These are phyloP conservation scores for Saccharomycopsis sp. DNA, from an alignment of 805 yeast genomes.

Conservation along the genomic window DNA sequence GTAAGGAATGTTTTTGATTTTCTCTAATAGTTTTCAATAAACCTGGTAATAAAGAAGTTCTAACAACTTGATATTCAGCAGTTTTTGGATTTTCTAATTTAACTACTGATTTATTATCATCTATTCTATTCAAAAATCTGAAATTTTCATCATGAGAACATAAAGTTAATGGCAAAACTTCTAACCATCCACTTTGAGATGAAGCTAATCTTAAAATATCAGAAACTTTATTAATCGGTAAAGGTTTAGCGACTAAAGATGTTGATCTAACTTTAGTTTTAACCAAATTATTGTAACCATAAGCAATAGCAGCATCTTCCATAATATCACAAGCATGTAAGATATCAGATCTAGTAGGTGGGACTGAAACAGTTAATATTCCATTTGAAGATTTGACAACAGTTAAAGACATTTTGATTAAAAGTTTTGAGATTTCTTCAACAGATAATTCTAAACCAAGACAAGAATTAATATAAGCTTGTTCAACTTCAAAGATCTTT, in stretches of 20 bases:
- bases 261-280: conserved; percentile 71
- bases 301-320: conserved; percentile 97
- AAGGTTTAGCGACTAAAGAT: conserved; percentile 74
- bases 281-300: conserved; percentile 83
- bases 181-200: conserved; percentile 92
- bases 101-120: conserved; percentile 73
- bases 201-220: conserved; percentile 87
- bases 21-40: conserved; percentile 90
- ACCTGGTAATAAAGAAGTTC: conserved; percentile 92
- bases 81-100: conserved; percentile 95
- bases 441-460: conserved; percentile 71
- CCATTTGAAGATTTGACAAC: conserved; percentile 35
- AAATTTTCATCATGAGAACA: conserved; percentile 97
- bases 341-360: conserved; percentile 92
- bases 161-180: conserved; percentile 89
- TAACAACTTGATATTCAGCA: conserved; percentile 91
- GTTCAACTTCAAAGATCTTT: conserved; percentile 63
- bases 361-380: conserved; percentile 60
- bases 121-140: conserved; percentile 64
- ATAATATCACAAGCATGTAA: conserved; percentile 95
- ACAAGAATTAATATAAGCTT: conserved; percentile 82
- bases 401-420: conserved; percentile 71
- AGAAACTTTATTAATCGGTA: conserved; percentile 82
- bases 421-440: conserved; percentile 54
- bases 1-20: conserved; percentile 90